Percentiles rank a stretch among this genome's conserved stretches.
These are phyloP conservation scores for Kwoniella pini DNA, from an alignment of 768 basidiomycete genomes.

Conservation along the genomic window DNA sequence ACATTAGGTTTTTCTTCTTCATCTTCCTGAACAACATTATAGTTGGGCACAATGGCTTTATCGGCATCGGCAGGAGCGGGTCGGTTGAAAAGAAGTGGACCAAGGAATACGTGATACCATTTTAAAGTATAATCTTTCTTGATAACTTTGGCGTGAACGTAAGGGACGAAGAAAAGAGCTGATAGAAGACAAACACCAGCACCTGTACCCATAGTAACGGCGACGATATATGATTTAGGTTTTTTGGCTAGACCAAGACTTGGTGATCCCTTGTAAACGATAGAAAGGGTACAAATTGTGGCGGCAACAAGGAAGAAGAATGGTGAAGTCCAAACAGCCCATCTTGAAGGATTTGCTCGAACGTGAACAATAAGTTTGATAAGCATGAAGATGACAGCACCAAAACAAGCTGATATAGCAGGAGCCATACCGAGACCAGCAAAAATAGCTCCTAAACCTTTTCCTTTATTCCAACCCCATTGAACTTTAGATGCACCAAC, in stretches of 20 bases:
- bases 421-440: constrained; percentile 54
- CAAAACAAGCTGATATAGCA: constrained; percentile 54
- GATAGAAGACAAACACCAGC: constrained; percentile 52
- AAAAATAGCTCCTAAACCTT: constrained; percentile 56
- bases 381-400: constrained; percentile 49
- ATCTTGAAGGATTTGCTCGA: constrained; percentile 47
- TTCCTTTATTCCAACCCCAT: constrained; percentile 58
- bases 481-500: constrained; percentile 54
- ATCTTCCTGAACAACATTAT: constrained; percentile 41
- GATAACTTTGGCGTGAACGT: constrained; percentile 55
- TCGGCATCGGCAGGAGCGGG: constrained; percentile 51
- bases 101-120: constrained; percentile 57
- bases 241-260: constrained; percentile 53
- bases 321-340: constrained; percentile 51
- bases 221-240: constrained; percentile 42
- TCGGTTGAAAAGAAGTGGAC: constrained; percentile 55
- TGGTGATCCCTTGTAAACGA: constrained; percentile 57
- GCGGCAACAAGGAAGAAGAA: constrained; percentile 50
- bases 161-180: constrained; percentile 57
- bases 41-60: constrained; percentile 30
- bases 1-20: constrained; percentile 5
- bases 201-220: constrained; percentile 54
- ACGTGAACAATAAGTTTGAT: constrained; percentile 54
- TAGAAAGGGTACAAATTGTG: constrained; percentile 55
- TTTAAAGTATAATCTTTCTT: constrained; percentile 56